Percentiles rank a stretch among this genome's conserved stretches.
Evolutionary conservation across 2,329 filamentous ascomycete species (phyloP).

Genomic region (Ophiostoma sp.): DNA sequence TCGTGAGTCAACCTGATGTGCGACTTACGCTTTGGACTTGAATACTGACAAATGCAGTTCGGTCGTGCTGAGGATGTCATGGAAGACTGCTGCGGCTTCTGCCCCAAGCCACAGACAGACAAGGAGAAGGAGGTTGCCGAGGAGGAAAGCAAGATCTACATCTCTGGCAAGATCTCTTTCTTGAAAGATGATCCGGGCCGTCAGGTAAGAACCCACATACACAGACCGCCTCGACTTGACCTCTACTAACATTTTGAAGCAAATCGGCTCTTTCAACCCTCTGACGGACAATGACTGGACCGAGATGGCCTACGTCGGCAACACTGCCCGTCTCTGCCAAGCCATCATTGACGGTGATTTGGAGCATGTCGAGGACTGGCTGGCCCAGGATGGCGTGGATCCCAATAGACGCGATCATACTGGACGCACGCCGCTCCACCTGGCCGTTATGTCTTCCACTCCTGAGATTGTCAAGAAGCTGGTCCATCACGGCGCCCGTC

Average conservation of each 20-base stretch:
- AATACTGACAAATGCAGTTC: constrained; percentile 46
- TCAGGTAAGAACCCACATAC: constrained; percentile 47
- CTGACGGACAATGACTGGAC: constrained; percentile 83
- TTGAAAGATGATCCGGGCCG: constrained; percentile 79
- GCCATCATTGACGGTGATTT: constrained; percentile 75
- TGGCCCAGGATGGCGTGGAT: constrained; percentile 65
- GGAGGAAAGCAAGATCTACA: constrained; percentile 72
- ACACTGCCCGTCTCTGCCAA: constrained; percentile 74
- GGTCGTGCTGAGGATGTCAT: constrained; percentile 73
- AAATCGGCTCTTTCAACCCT: constrained; percentile 72
- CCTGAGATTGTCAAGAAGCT: constrained; percentile 69
- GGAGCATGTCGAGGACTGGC: constrained; percentile 70
- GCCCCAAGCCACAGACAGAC: constrained; percentile 66
- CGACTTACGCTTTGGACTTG: background rate
- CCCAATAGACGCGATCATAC: constrained; percentile 75
- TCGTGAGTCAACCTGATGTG: constrained; percentile 41
- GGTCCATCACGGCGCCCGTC: constrained; percentile 69
- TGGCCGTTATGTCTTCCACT: constrained; percentile 69
- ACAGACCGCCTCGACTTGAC: background rate
- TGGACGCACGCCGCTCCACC: constrained; percentile 74
- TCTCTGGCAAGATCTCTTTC: constrained; percentile 72
- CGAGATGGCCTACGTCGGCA: constrained; percentile 85
- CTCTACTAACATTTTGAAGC: constrained; percentile 27
- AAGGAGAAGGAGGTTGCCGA: constrained; percentile 71
- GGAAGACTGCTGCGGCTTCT: constrained; percentile 78